Conservation (phyloP, 495 filamentous ascomycete genomes). For the Podospora comata region DNA sequence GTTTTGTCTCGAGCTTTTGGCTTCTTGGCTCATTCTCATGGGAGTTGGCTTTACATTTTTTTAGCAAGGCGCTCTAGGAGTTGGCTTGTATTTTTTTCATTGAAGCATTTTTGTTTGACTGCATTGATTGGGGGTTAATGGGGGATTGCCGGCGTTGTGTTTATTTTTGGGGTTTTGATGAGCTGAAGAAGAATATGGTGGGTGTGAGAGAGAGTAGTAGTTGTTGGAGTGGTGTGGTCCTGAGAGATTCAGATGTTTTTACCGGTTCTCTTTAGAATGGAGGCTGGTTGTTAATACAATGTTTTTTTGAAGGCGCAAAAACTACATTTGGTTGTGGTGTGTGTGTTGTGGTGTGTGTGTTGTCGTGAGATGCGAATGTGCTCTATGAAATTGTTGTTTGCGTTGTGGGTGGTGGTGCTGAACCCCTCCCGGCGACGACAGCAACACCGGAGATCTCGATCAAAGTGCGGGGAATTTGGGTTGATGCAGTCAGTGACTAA, state of each 20-base stretch:
- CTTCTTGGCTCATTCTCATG: neutral
- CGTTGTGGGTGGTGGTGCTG: no score
- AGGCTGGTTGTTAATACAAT: no score
- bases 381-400: no score
- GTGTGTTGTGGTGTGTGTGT: no score
- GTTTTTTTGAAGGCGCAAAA: no score
- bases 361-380: no score
- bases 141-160: neutral
- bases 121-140: neutral
- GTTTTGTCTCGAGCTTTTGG: neutral
- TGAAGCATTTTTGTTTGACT: neutral
- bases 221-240: no score
- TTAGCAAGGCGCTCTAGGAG: conserved; percentile 3
- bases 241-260: neutral
- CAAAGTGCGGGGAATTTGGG: no score
- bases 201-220: neutral
- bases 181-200: neutral
- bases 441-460: no score
- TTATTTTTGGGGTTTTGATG: neutral
- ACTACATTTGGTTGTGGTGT: no score
- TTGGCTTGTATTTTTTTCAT: neutral
- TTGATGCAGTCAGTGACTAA: no score
- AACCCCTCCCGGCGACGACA: no score
- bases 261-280: neutral
- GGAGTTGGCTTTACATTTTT: neutral